Percentiles rank a stretch among this genome's conserved stretches.
These are phyloP conservation scores for Phytophthora idaei DNA, from an alignment of 352 stramenopile genomes.

Conservation along the genomic window DNA sequence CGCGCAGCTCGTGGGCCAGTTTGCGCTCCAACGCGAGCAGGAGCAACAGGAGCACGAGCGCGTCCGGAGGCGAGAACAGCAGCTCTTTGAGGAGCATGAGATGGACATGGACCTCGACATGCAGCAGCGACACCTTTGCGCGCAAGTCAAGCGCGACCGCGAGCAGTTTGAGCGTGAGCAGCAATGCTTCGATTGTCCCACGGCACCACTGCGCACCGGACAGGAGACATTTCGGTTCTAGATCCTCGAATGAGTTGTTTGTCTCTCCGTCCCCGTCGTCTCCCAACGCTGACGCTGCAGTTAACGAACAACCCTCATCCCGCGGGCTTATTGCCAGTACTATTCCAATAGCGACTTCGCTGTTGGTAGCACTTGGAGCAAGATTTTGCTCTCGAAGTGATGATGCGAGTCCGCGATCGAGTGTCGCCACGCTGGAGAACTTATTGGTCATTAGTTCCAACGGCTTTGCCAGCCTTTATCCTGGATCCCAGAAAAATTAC, in stretches of 20 bases:
- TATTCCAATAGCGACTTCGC: neutral
- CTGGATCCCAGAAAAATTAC: no score
- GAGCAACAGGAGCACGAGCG: constrained; percentile 18
- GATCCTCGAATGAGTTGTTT: neutral
- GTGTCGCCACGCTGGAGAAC: neutral
- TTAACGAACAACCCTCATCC: neutral
- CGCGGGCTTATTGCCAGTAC: neutral
- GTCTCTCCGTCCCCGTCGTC: neutral
- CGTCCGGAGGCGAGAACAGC: constrained; percentile 10
- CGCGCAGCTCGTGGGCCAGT: constrained; percentile 33
- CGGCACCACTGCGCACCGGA: neutral
- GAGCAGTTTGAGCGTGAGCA: constrained; percentile 27
- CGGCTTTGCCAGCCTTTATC: neutral
- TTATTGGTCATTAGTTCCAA: neutral
- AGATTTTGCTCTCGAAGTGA: neutral
- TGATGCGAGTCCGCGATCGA: neutral
- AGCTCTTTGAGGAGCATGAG: constrained; percentile 22
- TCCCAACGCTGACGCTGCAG: neutral
- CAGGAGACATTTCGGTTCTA: constrained; percentile 5
- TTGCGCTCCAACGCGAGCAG: constrained; percentile 23
- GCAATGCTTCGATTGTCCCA: constrained; percentile 1
- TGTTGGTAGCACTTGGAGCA: neutral
- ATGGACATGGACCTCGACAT: constrained; percentile 28
- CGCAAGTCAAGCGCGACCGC: constrained; percentile 23
- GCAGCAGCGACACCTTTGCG: constrained; percentile 21